Evolutionary conservation across 306 rosid genomes (phyloP), one percentile per base, ranked within the genome.

Genomic region (Astragalus glycyphyllos): DNA sequence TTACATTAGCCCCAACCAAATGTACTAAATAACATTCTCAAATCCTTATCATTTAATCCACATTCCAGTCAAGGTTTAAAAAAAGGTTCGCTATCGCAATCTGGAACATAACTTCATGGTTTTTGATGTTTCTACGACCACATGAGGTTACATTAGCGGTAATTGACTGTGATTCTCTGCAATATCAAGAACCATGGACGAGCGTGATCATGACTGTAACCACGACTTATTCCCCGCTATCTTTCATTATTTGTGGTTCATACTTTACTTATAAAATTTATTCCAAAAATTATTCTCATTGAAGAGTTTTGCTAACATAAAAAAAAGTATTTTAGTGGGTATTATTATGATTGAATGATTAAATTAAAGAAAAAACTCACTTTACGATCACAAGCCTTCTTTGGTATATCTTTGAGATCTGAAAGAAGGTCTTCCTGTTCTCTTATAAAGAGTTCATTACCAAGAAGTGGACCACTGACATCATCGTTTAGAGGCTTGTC

Each of bases 391-490:
- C 99, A 94, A 11, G 99, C 89, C 66, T 87, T 94, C 86, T 89
- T 94, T 49, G 96, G 99, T 71, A 94, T 82, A 79, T 94, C 97
- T 84, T 91, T 94, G 9, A 94, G 78, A 83, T 87, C 99, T 57
- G 84, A 58, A 55, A 94, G 97, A 85, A 94, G 99, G 66, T 91
- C 89, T 7, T 91, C 96, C 46, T 94, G 99, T 83, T 94, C 99
- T 71, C 74, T 94, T 46, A 83, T 90, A n/a, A 94, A 94, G 50
- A 94, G 92, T 60, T 94, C 97, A 76, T 79, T 84, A 32, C 97
- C 99, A 50, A 94, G 77, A 46, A 94, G 77, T 14, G 87, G 90
- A 80, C 95, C 95, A 6, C 68, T 54, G 0, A 77, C 72, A 71
- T 76, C 81, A 58, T 77, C 84, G 61, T 78, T 81, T 62, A 83